A percentile compares a stretch with the other conserved stretches of the same genome.
phyloP scores from a whole-genome alignment of 139 green algal genomes.

The Micractinium conductrix region DNA sequence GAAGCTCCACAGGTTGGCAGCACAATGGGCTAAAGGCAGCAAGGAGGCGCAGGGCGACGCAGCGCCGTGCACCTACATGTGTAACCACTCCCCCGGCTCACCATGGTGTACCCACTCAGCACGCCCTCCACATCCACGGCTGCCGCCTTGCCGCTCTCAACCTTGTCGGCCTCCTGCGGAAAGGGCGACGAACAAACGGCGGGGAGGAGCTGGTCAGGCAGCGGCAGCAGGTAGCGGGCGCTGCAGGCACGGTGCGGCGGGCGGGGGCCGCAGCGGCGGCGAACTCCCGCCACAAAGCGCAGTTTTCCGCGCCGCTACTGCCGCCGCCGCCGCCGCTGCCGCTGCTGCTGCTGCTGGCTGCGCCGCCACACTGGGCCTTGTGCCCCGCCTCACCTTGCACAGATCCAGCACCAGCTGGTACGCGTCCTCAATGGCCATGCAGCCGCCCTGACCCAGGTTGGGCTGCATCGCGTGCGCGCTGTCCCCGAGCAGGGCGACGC shows the following conservation, averaged over 20 bases:
- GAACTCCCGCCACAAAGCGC: no score
- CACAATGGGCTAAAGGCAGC: background rate
- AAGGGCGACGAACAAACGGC: background rate
- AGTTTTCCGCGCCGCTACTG: no score
- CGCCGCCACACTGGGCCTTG: no score
- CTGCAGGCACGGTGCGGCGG: no score
- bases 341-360: no score
- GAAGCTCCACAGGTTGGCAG: background rate
- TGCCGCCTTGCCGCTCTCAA: background rate
- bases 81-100: background rate
- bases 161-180: constrained; percentile 14
- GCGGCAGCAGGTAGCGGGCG: background rate
- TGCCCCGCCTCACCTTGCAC: background rate
- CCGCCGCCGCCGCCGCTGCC: no score
- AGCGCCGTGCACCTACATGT: no score
- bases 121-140: constrained; percentile 41
- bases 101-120: constrained; percentile 38
- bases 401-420: constrained; percentile 71
- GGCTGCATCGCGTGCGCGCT: constrained; percentile 96
- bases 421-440: constrained; percentile 94
- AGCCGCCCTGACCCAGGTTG: constrained; percentile 97
- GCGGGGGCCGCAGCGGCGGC: no score
- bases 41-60: background rate
- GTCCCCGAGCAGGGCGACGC: constrained; percentile 94
- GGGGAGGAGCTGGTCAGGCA: background rate